Percentiles rank a stretch among this genome's conserved stretches.
Conservation (phyloP, 805 yeast species). For the Ogataea pignaliae region DNA sequence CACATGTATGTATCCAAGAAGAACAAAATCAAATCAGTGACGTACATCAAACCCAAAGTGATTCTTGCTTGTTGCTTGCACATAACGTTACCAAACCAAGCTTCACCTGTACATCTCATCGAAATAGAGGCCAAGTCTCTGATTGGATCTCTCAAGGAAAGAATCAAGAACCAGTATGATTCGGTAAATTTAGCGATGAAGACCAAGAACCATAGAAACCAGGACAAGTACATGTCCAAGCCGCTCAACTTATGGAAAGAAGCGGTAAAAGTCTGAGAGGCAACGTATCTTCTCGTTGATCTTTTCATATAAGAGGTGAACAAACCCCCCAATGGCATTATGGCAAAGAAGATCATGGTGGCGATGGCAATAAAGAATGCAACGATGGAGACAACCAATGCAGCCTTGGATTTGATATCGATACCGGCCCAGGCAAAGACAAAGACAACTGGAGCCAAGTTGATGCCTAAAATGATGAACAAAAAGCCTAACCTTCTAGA, state of each 20-base stretch:
- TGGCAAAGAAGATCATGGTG: conserved; percentile 78
- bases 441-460: conserved; percentile 83
- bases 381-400: conserved; percentile 75
- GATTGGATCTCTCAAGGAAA: conserved; percentile 91
- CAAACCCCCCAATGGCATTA: conserved; percentile 96
- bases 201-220: conserved; percentile 83
- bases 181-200: conserved; percentile 86
- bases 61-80: conserved; percentile 87
- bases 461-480: conserved; percentile 57
- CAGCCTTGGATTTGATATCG: conserved; percentile 61
- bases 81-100: conserved; percentile 71
- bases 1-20: conserved; percentile 98
- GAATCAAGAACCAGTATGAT: conserved; percentile 87
- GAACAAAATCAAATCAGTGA: conserved; percentile 90
- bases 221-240: conserved; percentile 94
- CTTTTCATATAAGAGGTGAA: conserved; percentile 90
- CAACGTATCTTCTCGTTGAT: conserved; percentile 80
- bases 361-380: conserved; percentile 85
- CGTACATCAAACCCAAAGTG: conserved; percentile 86
- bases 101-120: conserved; percentile 96
- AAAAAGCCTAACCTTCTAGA: conserved; percentile 81
- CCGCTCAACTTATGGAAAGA: conserved; percentile 77
- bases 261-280: conserved; percentile 95
- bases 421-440: conserved; percentile 78
- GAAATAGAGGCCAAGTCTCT: conserved; percentile 78